Conservation (phyloP, 2,329 filamentous ascomycete genomes). For the Aureobasidium uvarum region DNA sequence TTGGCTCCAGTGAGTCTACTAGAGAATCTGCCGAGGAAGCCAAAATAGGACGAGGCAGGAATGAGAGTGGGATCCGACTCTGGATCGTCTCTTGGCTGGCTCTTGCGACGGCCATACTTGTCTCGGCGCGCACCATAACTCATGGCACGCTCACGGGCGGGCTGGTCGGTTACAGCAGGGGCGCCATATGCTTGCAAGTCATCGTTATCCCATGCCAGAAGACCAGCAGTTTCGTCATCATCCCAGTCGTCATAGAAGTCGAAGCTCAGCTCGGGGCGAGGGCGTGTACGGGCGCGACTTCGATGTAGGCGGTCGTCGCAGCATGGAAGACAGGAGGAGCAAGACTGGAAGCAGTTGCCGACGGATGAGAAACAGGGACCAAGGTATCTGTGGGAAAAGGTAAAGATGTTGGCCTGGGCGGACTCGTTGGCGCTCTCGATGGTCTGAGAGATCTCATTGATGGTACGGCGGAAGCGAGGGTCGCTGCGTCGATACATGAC, state of each 20-base stretch:
- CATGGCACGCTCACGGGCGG: constrained; percentile 75
- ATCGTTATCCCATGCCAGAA: constrained; percentile 77
- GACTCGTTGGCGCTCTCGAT: constrained; percentile 87
- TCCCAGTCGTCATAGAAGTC: constrained; percentile 99
- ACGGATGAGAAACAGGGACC: constrained; percentile 72
- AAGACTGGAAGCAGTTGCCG: constrained; percentile 62
- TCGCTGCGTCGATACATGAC: constrained; percentile 64
- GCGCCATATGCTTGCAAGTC: constrained; percentile 55
- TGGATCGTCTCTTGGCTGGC: constrained; percentile 50
- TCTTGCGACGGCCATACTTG: constrained; percentile 54
- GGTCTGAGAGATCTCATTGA: constrained; percentile 89
- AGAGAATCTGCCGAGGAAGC: constrained; percentile 78
- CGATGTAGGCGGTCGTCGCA: constrained; percentile 72
- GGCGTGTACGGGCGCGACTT: constrained; percentile 59
- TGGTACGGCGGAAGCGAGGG: constrained; percentile 85
- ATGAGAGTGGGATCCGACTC: constrained; percentile 79
- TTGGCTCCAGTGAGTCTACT: constrained; percentile 73
- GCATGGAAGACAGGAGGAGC: constrained; percentile 71
- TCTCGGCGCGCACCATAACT: constrained; percentile 74
- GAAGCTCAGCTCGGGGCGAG: constrained; percentile 77
- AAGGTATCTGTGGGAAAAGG: constrained; percentile 82
- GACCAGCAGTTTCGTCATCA: constrained; percentile 58
- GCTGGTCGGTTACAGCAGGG: constrained; percentile 51
- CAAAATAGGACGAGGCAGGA: constrained; percentile 78
- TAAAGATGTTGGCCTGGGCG: constrained; percentile 87